phyloP scores from a whole-genome alignment of 208 protist genomes.

The Trichomonas vaginalis region DNA sequence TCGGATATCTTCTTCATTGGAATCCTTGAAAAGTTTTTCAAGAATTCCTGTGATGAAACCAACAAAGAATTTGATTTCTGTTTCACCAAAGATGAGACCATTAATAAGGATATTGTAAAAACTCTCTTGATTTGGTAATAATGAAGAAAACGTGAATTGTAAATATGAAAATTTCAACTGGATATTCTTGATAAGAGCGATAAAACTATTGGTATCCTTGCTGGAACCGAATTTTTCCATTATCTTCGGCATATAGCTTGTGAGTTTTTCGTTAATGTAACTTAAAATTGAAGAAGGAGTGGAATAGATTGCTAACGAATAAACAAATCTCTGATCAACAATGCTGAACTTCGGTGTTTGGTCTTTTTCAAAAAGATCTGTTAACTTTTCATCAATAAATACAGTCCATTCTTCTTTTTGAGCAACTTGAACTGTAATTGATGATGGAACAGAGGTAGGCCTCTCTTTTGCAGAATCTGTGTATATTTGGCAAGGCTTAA shows the following conservation, averaged over 20 bases:
- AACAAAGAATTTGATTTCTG: background rate
- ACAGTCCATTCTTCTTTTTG: background rate
- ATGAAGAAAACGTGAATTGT: background rate
- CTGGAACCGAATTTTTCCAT: background rate
- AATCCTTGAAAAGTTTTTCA: background rate
- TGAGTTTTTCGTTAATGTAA: background rate
- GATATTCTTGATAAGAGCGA: background rate
- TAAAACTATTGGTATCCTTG: background rate
- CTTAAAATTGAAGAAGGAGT: background rate
- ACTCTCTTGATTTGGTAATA: background rate
- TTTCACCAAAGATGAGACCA: background rate
- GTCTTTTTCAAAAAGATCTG: background rate
- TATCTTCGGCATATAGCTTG: background rate
- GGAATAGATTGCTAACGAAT: background rate
- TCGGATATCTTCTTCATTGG: background rate
- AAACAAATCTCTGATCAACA: background rate
- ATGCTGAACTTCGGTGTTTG: background rate
- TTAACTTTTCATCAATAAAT: background rate
- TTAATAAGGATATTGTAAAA: background rate
- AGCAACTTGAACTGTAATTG: background rate
- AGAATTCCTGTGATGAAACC: background rate
- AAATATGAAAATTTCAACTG: background rate
- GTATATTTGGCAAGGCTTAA: background rate
- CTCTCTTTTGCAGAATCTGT: background rate
- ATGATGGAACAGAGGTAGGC: background rate